A percentile compares a stretch with the other conserved stretches of the same genome.
Evolutionary conservation across 2,329 filamentous ascomycete species (phyloP).

Genomic region (Nakataea oryzae): DNA sequence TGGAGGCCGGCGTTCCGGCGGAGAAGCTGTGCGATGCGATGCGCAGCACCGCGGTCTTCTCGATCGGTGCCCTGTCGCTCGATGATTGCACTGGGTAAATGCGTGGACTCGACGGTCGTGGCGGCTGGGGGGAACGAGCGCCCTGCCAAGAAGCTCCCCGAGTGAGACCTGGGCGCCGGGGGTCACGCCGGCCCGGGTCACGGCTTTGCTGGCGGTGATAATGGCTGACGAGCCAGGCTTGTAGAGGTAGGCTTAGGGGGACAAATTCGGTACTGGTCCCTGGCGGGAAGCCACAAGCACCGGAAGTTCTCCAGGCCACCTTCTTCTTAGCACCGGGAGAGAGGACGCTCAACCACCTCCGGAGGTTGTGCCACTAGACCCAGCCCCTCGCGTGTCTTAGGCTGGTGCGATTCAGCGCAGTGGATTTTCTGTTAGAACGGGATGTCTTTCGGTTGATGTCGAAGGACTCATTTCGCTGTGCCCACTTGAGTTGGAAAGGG

Average conservation of each 20-base stretch:
- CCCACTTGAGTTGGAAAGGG: no score
- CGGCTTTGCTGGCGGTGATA: constrained; percentile 36
- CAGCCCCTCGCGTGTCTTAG: neutral
- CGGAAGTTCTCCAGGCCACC: neutral
- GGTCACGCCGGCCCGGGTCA: constrained; percentile 36
- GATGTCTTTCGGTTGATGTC: neutral
- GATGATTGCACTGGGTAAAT: constrained; percentile 49
- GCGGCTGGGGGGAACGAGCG: constrained; percentile 22
- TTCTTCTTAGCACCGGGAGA: neutral
- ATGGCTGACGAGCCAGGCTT: constrained; percentile 26
- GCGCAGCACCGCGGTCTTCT: constrained; percentile 41
- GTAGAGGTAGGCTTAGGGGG: constrained; percentile 34
- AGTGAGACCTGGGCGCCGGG: constrained; percentile 34
- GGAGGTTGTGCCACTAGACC: neutral
- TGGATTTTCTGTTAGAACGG: neutral
- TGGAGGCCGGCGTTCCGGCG: constrained; percentile 36
- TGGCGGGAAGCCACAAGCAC: neutral
- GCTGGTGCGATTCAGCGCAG: neutral
- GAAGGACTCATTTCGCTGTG: neutral
- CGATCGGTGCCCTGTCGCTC: constrained; percentile 38
- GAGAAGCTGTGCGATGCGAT: constrained; percentile 40
- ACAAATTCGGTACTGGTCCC: constrained; percentile 42
- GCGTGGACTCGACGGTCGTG: constrained; percentile 44
- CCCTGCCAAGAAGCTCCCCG: constrained; percentile 25
- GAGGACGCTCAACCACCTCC: neutral